Percentiles rank a stretch among this genome's conserved stretches.
Evolutionary conservation across 257 asterid genomes (phyloP).

Genomic region (Solanum dulcamara): DNA sequence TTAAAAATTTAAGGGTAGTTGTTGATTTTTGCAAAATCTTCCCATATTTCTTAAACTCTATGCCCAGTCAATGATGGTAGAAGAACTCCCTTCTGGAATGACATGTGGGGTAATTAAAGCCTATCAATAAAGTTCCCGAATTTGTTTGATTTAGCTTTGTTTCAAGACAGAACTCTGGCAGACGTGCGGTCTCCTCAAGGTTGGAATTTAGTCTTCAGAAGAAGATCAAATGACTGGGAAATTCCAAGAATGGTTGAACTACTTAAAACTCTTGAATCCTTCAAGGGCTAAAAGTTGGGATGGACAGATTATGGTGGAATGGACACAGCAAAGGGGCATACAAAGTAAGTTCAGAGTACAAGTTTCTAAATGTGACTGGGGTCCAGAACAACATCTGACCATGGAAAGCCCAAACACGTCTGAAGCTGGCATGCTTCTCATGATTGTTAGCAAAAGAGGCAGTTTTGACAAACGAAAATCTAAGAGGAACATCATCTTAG

Average conservation of each 20-base stretch:
- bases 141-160: neutral
- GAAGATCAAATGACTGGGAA: neutral
- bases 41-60: no score
- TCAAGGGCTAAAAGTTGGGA: neutral
- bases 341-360: neutral
- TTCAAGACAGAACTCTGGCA: neutral
- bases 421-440: neutral
- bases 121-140: neutral
- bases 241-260: neutral
- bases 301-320: neutral
- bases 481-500: neutral
- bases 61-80: neutral
- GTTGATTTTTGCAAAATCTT: no score
- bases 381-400: neutral
- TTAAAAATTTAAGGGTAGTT: no score
- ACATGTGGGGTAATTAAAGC: no score
- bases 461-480: neutral
- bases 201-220: neutral
- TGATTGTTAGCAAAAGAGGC: neutral
- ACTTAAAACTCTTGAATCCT: neutral
- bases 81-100: neutral
- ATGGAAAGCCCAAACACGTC: neutral
- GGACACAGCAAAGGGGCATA: neutral
- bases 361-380: neutral
- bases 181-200: neutral